Evolutionary conservation across 345 rosid genomes (phyloP).

Genomic region (Brassica rapa): DNA sequence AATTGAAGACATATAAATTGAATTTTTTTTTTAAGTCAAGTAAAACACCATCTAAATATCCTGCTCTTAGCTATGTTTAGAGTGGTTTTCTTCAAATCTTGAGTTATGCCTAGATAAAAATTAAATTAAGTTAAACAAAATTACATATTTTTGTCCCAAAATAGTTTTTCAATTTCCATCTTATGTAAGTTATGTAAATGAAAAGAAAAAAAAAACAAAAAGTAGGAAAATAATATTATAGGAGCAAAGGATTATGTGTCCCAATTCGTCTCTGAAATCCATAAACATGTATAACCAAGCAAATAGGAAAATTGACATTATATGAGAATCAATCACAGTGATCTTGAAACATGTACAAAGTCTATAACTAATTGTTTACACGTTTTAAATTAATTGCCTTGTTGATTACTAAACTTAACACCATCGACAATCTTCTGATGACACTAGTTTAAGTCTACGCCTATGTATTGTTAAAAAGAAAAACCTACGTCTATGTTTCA

Average conservation of each 20-base stretch:
- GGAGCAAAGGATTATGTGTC: neutral
- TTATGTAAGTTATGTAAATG: neutral
- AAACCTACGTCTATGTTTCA: neutral
- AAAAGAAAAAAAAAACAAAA: neutral
- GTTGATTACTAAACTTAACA: neutral
- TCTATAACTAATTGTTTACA: neutral
- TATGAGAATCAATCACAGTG: neutral
- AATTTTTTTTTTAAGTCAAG: no score
- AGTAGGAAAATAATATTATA: neutral
- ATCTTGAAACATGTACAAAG: neutral
- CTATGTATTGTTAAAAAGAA: neutral
- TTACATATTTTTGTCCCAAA: neutral
- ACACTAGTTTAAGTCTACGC: neutral
- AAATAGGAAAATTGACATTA: neutral
- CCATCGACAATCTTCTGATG: neutral
- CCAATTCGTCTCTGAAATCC: neutral
- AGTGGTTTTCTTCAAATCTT: neutral
- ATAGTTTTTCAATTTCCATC: neutral
- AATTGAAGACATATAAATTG: neutral
- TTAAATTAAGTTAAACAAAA: neutral
- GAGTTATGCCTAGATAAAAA: neutral
- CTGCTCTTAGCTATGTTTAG: neutral
- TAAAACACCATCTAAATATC: no score
- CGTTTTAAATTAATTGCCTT: neutral
- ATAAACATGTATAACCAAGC: neutral